Base-by-base conservation (phyloP, 805 yeast species). In the Ogataea neopini region DNA sequence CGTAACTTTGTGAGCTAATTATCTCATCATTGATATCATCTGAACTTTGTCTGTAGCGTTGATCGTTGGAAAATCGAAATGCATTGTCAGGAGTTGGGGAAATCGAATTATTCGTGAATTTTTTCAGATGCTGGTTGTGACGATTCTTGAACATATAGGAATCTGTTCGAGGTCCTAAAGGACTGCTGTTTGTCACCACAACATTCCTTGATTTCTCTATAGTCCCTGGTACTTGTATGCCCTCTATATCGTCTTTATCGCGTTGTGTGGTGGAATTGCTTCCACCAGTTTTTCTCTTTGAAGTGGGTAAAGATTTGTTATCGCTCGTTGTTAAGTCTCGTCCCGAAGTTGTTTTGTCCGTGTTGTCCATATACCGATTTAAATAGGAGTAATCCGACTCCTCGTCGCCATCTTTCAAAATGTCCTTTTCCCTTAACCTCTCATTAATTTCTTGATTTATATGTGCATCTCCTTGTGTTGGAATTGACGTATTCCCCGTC, bases 181-280 rank as follows among this genome's bases (percentile, higher is more conserved):
- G 59, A 26, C 56, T 52, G 43, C 49, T 39, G 28, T 45, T 20
- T 6, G 50, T 38, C 14, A 51, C 22, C 4, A 40, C 43, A 2
- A 32, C 44, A 6, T 39, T 17, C 1, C 51, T 42, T 3, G 51
- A 43, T 28, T 47, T 54, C 29, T 58, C 59, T 6, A 50, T 44
- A 1, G 61, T 56, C 6, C 59, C 63, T 4, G 61, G 61, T 19
- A 59, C 61, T 40, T 57, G 61, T 8, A 59, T 44, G n/a, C 49
- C 54, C 10, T 45, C 47, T 9, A 41, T 43, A 11, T 20, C 23
- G 10, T 17, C 29, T 20, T 30, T 38, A 28, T 15, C 43, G 6
- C 30, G 30, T 28, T 34, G 37, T 10, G 37, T 32, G 4, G 35
- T 14, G 14, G 4, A 6, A n/a, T 14, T n/a, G 35, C 35, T 32